A percentile compares a stretch with the other conserved stretches of the same genome.
Evolutionary conservation across 768 basidiomycete genomes (phyloP).

Genomic region (Pholiota microspora): DNA sequence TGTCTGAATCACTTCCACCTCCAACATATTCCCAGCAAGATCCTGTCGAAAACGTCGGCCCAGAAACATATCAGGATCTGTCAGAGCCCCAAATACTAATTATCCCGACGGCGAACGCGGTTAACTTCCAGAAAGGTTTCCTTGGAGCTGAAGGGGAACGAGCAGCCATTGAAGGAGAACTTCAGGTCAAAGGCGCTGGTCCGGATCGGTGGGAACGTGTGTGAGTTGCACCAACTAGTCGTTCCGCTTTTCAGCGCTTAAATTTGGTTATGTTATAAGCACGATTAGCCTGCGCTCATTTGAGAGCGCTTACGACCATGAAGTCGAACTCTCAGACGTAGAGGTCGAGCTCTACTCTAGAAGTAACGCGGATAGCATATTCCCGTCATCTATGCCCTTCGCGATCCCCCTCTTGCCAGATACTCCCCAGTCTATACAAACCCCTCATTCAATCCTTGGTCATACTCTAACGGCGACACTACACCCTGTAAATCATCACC

Average conservation of each 20-base stretch:
- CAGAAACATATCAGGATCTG: slow-evolving; percentile 19
- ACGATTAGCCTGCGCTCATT: slow-evolving; percentile 64
- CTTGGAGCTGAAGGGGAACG: slow-evolving; percentile 81
- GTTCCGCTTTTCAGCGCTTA: slow-evolving; percentile 13
- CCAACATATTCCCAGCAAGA: slow-evolving; percentile 60
- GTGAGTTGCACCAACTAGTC: slow-evolving; percentile 45
- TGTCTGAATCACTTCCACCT: slow-evolving; percentile 49
- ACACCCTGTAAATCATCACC: slow-evolving; percentile 40
- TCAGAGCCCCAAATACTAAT: slow-evolving; percentile 68
- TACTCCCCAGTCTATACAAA: slow-evolving; percentile 80
- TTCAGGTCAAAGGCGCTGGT: slow-evolving; percentile 76
- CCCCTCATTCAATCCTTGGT: slow-evolving; percentile 67
- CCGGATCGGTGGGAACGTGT: slow-evolving; percentile 61
- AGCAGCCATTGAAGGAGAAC: slow-evolving; percentile 83
- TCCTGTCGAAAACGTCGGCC: slow-evolving; percentile 21
- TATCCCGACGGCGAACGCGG: slow-evolving; percentile 62
- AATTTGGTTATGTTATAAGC: slow-evolving; percentile 33
- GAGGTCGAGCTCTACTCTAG: slow-evolving; percentile 56
- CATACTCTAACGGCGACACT: slow-evolving; percentile 72
- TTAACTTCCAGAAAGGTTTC: slow-evolving; percentile 84
- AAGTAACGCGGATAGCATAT: slow-evolving; percentile 30
- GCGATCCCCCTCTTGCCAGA: slow-evolving; percentile 77
- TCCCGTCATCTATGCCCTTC: slow-evolving; percentile 74
- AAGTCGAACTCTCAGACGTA: slow-evolving; percentile 64
- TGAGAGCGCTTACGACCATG: slow-evolving; percentile 58